These are phyloP conservation scores for Cyathus olla DNA, from an alignment of 1,284 basidiomycete genomes.

Conservation along the genomic window DNA sequence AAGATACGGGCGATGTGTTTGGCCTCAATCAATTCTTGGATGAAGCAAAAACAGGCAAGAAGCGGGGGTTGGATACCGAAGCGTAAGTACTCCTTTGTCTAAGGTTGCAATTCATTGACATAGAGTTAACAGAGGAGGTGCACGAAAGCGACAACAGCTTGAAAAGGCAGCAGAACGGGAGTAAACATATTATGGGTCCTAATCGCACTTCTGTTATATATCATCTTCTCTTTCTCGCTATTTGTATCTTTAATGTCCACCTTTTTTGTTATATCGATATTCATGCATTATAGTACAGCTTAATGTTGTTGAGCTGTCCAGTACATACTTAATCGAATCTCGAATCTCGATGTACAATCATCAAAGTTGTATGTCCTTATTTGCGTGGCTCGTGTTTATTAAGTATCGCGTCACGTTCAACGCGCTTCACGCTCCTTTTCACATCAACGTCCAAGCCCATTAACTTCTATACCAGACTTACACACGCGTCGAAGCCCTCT, in stretches of 20 bases:
- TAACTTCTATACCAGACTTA: background rate
- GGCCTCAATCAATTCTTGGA: conserved; percentile 98
- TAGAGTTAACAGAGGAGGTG: conserved; percentile 56
- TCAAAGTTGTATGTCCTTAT: background rate
- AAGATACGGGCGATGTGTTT: conserved; percentile 97
- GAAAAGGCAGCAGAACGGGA: conserved; percentile 74
- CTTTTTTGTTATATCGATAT: background rate
- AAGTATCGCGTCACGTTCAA: background rate
- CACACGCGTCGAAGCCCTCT: conserved; percentile 7
- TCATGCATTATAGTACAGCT: too few species aligned
- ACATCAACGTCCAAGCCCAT: too few species aligned
- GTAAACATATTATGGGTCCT: conserved; percentile 15
- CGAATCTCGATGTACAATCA: too few species aligned
- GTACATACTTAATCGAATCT: too few species aligned
- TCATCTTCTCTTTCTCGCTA: background rate
- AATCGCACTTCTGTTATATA: background rate
- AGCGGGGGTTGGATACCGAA: conserved; percentile 86
- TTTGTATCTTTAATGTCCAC: background rate
- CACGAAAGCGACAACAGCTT: conserved; percentile 80
- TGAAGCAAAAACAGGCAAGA: conserved; percentile 94
- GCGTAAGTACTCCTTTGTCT: conserved; percentile 62
- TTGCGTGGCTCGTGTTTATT: background rate
- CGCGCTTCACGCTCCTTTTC: background rate
- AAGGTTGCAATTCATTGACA: conserved; percentile 12
- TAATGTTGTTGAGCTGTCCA: too few species aligned